phyloP scores from a whole-genome alignment of 179 eudicot species.

The Heliamphora pulchella region DNA sequence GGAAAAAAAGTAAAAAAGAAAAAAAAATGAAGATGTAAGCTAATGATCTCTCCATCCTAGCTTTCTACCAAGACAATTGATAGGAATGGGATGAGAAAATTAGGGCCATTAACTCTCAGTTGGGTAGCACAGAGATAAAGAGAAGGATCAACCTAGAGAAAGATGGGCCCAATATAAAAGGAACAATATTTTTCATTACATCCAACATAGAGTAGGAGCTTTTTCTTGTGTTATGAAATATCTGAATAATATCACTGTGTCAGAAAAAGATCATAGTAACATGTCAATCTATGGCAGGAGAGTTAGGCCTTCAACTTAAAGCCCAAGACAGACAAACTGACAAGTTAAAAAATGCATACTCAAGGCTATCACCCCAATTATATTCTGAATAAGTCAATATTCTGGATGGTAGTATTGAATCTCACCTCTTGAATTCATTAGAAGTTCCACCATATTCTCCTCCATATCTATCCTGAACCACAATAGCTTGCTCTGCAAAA shows the following conservation, averaged over 20 bases:
- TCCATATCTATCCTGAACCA: constrained; percentile 51
- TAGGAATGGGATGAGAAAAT: too few relatives aligned
- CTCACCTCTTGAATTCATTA: constrained; percentile 49
- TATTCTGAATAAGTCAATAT: not conserved
- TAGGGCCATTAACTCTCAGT: too few relatives aligned
- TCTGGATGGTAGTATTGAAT: not conserved
- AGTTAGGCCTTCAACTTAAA: not conserved
- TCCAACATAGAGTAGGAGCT: not conserved
- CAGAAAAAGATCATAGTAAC: too few relatives aligned
- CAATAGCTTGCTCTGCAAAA: constrained; percentile 53
- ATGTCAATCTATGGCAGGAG: not conserved
- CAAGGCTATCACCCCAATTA: not conserved
- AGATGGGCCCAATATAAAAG: not conserved
- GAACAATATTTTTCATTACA: not conserved
- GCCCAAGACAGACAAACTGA: not conserved
- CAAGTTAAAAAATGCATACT: not conserved
- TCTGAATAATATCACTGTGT: not conserved
- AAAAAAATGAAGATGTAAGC: too few relatives aligned
- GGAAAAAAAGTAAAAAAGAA: too few relatives aligned
- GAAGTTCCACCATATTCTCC: constrained; percentile 33
- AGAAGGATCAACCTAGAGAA: too few relatives aligned
- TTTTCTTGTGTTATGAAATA: not conserved
- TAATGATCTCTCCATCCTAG: too few relatives aligned
- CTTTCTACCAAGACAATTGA: not conserved
- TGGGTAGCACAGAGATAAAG: too few relatives aligned